Evolutionary conservation across 176 grass and related monocot species (phyloP).

Genomic region (Paspalum notatum): DNA sequence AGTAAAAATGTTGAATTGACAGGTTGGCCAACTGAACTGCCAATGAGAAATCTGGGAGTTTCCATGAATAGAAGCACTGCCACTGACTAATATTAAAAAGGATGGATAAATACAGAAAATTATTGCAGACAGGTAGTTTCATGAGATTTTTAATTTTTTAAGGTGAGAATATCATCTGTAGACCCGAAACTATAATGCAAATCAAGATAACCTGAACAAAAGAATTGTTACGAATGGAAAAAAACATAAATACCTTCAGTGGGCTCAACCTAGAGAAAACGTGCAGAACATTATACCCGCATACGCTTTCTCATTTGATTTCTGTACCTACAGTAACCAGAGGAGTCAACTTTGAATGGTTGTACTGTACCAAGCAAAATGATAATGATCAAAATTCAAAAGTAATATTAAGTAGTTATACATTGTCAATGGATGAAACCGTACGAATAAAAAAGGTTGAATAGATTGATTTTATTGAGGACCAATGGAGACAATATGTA

Average conservation of each 20-base stretch:
- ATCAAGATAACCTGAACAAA: background rate
- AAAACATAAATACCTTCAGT: slow-evolving; percentile 35
- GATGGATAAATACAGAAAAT: background rate
- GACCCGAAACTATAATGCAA: background rate
- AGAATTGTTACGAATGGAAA: background rate
- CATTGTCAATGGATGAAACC: too few species aligned
- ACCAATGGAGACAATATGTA: too few species aligned
- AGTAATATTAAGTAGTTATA: background rate
- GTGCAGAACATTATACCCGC: background rate
- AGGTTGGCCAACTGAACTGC: background rate
- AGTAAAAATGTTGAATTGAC: background rate
- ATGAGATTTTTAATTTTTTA: background rate
- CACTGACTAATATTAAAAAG: background rate
- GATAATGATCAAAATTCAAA: background rate
- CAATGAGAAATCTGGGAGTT: background rate
- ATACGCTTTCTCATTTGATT: slow-evolving; percentile 11
- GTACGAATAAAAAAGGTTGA: too few species aligned
- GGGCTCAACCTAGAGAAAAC: background rate
- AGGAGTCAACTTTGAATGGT: too few species aligned
- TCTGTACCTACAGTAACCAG: slow-evolving; percentile 32
- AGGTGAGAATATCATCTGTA: background rate
- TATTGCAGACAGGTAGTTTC: background rate
- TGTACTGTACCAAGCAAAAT: background rate
- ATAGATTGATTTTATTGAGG: too few species aligned
- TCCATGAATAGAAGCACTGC: background rate